Base-by-base conservation (phyloP, 495 filamentous ascomycete genomes). In the Penicillium coprophilum region DNA sequence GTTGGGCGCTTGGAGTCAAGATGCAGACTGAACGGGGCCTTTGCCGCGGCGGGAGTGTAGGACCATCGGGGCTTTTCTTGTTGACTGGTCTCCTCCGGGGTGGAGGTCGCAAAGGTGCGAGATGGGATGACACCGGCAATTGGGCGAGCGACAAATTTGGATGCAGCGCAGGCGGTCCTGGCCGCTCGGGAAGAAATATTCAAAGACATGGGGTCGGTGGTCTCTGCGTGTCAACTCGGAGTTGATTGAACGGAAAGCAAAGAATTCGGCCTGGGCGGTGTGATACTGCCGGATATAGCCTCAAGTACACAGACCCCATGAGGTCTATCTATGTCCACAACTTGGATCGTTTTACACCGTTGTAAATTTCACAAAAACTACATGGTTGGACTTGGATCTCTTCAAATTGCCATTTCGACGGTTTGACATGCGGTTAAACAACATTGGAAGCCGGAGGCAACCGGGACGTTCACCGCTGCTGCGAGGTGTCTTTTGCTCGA, bases 1-100 rank as follows among this genome's bases (percentile, higher is more conserved):
- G 71, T 59, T 20, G 63, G 68, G 75, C 71, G 71, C 72, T 70
- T 81, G 55, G 71, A 66, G 64, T 82, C 75, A 27, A 70, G 55
- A 27, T 65, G 69, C 39, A 80, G 65, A 57, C 71, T 73, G 77
- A 89, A 76, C n/a, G 90, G 89, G 2, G 87, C 88, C 65, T 84
- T 85, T 82, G 92, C 89, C 46, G 76, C 74, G 53, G 83, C 78
- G 21, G 92, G 92, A 13, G 92, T 96, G 67, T 87, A 83, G 17
- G 86, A 77, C 91, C 91, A 97, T 75, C 90, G 83, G 38, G 91
- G 92, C 43, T 76, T 69, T 55, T 81, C 69, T 57, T 69, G 57
- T 38, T 74, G 61, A 55, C 73, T 70, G 45, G 58, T 54, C 21
- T 58, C 40, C 56, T 69, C 58, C 41, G 73, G 60, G 41, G 50